Conservation (phyloP, 192 early-diverging fungal species). For the Thoreauomyces humboldtii region DNA sequence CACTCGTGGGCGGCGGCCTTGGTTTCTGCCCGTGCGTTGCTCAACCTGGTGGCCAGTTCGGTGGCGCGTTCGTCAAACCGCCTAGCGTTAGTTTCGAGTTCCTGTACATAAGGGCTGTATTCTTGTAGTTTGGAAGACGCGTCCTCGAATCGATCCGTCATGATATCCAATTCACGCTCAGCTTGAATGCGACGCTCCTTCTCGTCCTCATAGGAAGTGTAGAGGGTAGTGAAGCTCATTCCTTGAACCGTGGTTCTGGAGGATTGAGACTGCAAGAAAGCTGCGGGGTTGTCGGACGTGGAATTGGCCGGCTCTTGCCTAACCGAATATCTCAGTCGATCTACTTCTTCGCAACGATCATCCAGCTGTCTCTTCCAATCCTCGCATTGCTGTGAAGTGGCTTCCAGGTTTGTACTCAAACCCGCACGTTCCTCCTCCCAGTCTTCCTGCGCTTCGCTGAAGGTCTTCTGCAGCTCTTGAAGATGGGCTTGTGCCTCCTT, state of each 20-base stretch:
- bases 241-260: constrained; percentile 6
- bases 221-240: constrained; percentile 14
- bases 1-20: constrained; percentile 6
- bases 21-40: constrained; percentile 4
- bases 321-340: neutral
- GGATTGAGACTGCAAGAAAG: too few species aligned
- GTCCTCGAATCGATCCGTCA: constrained; percentile 2
- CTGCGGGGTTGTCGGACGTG: too few species aligned
- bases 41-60: constrained; percentile 12
- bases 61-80: constrained; percentile 17
- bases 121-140: constrained; percentile 8
- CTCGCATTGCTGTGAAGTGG: constrained; percentile 43
- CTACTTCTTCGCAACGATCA: constrained; percentile 10
- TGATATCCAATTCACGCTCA: constrained; percentile 25
- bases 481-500: constrained; percentile 15
- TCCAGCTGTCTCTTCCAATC: constrained; percentile 45
- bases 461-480: constrained; percentile 18
- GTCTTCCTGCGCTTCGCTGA: constrained; percentile 49
- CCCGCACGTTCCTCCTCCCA: constrained; percentile 53
- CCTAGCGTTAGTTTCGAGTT: constrained; percentile 20
- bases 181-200: constrained; percentile 10
- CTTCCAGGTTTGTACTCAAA: constrained; percentile 45
- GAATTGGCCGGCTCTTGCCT: neutral
- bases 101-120: constrained; percentile 8
- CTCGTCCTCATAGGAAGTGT: constrained; percentile 28